Evolutionary conservation across 23 red algal genomes (phyloP), one percentile per base, ranked within the genome.

Genomic region (Chondrus crispus): DNA sequence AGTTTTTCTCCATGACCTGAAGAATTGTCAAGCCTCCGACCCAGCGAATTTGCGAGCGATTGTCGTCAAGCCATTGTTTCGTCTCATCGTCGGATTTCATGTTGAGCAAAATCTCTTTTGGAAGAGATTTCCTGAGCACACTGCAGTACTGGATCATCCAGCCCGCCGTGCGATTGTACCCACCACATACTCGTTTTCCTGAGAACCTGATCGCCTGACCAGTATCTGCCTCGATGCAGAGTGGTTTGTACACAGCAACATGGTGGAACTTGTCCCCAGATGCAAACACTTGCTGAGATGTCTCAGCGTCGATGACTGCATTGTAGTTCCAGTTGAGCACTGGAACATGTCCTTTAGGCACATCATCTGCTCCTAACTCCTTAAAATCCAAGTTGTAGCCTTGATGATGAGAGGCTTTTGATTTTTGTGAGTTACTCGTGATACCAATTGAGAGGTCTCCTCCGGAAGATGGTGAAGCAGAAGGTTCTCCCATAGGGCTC

Each of bases 1-100:
- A 97, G 77, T 91, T 93, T 35, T 88, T 93, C 38, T 93, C 88
- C 45, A 97, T 36, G 45, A 93, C 49, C 62, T 97, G 95, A 46
- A 97, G 32, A 10, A 93, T 69, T n/a, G 89, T 97, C 10, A 87
- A 29, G 18, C 81, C 91, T 37, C 89, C 81, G 32, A 97, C 64
- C 95, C 95, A 97, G 57, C 80, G 50, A 35, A 94, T 88, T 26
- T 81, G 57, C 43, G 58, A 78, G n/a, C 80, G 57, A 12, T 87
- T 81, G 40, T 94, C 85, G 62, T 81, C 55, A 39, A 90, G 55
- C 85, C 93, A 95, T 36, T 39, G 3, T 54, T 7, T 50, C 18
- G 35, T 40, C 33, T 68, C 77, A 22, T 78, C 64, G 33, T 68
- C 41, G 9, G 82, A 28, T 20, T 81, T 44, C 37, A 28, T 30